Conservation (phyloP, 192 early-diverging fungal genomes). For the Podila clonocystis region DNA sequence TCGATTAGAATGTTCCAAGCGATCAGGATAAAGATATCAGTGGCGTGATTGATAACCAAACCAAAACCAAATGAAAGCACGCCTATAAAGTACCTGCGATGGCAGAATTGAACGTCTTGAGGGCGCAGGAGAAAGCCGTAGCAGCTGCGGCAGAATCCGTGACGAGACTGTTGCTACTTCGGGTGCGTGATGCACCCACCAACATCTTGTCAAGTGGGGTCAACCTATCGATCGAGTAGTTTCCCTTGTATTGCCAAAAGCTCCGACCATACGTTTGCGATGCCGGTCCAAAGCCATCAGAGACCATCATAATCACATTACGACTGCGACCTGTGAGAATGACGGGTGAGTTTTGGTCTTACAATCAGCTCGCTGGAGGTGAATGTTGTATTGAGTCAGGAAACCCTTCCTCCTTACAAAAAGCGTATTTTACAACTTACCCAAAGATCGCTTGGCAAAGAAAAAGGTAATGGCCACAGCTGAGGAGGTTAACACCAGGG, state of each 20-base stretch:
- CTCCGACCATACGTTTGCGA: constrained; percentile 90
- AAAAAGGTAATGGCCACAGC: constrained; percentile 26
- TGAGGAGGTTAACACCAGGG: constrained; percentile 24
- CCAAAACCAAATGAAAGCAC: neutral
- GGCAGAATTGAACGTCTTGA: constrained; percentile 95
- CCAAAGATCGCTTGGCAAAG: constrained; percentile 13
- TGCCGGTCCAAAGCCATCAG: constrained; percentile 95
- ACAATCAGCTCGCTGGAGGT: neutral
- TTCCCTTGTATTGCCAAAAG: constrained; percentile 75
- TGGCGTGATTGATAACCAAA: neutral
- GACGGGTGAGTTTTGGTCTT: neutral
- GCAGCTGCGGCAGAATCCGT: constrained; percentile 99
- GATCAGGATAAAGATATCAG: neutral
- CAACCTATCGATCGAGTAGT: constrained; percentile 51
- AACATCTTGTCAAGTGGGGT: constrained; percentile 75
- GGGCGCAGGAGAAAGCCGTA: constrained; percentile 91
- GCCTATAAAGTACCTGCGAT: constrained; percentile 72
- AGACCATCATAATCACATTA: constrained; percentile 94
- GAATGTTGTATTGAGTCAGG: neutral
- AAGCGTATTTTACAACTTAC: neutral
- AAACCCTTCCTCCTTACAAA: neutral
- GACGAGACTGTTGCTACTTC: constrained; percentile 80
- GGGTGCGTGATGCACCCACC: constrained; percentile 92
- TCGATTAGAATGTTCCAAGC: no score
- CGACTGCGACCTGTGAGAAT: constrained; percentile 51